Conservation (phyloP, 192 early-diverging fungal genomes). For the Dissophora globulifera region DNA sequence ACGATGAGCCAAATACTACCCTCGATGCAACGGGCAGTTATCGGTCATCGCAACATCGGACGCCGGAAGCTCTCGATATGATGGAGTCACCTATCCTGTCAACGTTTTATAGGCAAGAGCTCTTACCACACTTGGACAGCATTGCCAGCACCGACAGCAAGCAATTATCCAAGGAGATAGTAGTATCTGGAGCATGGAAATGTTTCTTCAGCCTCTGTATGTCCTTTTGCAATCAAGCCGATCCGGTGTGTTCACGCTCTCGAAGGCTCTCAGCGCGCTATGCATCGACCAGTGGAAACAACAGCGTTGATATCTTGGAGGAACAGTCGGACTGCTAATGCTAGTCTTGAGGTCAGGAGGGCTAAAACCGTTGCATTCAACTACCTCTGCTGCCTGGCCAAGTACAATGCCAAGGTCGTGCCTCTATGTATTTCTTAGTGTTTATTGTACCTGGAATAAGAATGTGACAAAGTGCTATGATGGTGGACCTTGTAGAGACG, state of each 20-base stretch:
- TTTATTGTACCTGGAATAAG: neutral
- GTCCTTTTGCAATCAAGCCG: slow-evolving; percentile 89
- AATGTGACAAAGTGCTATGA: neutral
- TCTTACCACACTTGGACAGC: slow-evolving; percentile 72
- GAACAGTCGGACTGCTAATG: slow-evolving; percentile 77
- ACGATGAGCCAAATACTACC: no score
- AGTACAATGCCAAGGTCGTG: slow-evolving; percentile 84
- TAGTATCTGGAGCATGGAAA: slow-evolving; percentile 79
- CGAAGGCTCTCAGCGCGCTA: slow-evolving; percentile 94
- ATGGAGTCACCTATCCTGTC: slow-evolving; percentile 43
- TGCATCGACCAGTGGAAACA: slow-evolving; percentile 84
- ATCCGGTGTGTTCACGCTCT: slow-evolving; percentile 91
- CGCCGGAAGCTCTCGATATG: slow-evolving; percentile 27
- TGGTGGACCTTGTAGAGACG: no score
- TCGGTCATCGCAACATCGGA: no score
- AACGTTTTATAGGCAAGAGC: slow-evolving; percentile 68
- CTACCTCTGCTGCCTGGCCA: slow-evolving; percentile 88
- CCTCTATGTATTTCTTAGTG: neutral
- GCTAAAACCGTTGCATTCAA: slow-evolving; percentile 88
- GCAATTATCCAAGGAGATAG: slow-evolving; percentile 78
- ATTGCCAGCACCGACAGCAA: slow-evolving; percentile 82
- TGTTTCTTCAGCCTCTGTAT: slow-evolving; percentile 86
- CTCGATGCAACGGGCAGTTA: no score
- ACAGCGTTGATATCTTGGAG: slow-evolving; percentile 74
- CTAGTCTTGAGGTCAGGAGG: slow-evolving; percentile 74